These are phyloP conservation scores for Cubamyces lactineus DNA, from an alignment of 768 basidiomycete species.

Conservation along the genomic window DNA sequence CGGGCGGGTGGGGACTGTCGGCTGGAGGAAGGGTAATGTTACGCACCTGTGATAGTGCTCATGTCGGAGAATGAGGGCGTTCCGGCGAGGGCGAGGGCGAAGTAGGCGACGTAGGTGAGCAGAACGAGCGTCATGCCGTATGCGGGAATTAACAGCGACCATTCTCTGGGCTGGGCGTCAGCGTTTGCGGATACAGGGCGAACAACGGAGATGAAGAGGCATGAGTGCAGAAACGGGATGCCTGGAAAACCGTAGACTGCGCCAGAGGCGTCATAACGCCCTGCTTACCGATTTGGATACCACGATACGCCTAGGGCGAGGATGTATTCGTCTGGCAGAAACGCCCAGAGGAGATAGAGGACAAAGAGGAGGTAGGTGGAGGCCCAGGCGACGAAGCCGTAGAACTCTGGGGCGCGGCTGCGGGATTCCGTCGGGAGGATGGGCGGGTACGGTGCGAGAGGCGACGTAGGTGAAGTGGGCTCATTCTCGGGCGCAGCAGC, in stretches of 20 bases:
- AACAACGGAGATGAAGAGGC: conserved; percentile 22
- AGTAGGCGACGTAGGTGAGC: conserved; percentile 77
- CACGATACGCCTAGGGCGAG: conserved; percentile 69
- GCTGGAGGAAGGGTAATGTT: not conserved
- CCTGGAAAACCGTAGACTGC: not conserved
- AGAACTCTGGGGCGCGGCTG: conserved; percentile 81
- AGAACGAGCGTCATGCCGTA: conserved; percentile 73
- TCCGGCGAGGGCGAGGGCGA: conserved; percentile 68
- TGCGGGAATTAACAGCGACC: conserved; percentile 81
- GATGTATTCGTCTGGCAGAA: conserved; percentile 75
- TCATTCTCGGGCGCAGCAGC: conserved; percentile 15
- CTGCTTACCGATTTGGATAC: conserved; percentile 82
- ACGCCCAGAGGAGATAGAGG: conserved; percentile 78
- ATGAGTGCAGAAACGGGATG: conserved; percentile 4
- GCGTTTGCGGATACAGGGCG: not conserved
- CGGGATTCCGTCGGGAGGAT: conserved; percentile 47
- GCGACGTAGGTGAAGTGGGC: conserved; percentile 50
- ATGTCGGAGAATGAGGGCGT: conserved; percentile 74
- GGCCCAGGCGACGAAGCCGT: conserved; percentile 89
- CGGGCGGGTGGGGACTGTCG: conserved; percentile 4
- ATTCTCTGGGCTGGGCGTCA: conserved; percentile 57
- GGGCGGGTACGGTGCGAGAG: conserved; percentile 46
- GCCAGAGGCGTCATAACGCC: not conserved
- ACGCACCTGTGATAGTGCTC: conserved; percentile 69
- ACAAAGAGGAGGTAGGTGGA: conserved; percentile 72